Percentiles rank a stretch among this genome's conserved stretches.
Conservation (phyloP, 2,329 filamentous ascomycete species). For the Fonsecaea multimorphosa region DNA sequence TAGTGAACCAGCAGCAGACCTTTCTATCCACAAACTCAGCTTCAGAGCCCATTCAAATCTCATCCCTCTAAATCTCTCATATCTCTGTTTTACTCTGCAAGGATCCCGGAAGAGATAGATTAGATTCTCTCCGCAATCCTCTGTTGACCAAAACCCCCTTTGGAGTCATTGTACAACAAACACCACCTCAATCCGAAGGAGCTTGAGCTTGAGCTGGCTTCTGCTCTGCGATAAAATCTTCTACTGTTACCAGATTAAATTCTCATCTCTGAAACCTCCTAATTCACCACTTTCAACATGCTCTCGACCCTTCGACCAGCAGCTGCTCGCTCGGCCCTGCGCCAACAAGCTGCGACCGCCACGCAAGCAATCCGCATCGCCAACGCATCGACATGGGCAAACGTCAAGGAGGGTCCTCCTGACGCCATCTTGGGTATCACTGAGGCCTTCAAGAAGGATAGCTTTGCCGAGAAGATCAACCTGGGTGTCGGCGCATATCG, state of each 20-base stretch:
- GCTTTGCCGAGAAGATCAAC: slow-evolving; percentile 95
- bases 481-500: slow-evolving; percentile 97
- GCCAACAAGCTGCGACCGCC: slow-evolving; percentile 42
- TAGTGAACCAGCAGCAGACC: neutral
- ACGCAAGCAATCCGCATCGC: slow-evolving; percentile 51
- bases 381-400: slow-evolving; percentile 83
- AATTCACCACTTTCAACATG: slow-evolving; percentile 44
- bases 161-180: neutral
- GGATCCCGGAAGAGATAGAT: neutral
- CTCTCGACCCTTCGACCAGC: slow-evolving; percentile 54
- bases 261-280: neutral
- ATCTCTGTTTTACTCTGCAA: too few species aligned
- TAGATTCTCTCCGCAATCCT: neutral
- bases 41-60: neutral
- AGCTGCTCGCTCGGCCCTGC: slow-evolving; percentile 47
- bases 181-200: neutral
- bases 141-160: neutral
- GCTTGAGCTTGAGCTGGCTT: slow-evolving; percentile 1
- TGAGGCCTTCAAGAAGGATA: slow-evolving; percentile 98
- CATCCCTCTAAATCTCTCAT: neutral
- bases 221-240: neutral
- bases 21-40: neutral
- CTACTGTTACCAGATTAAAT: neutral
- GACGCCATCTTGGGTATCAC: slow-evolving; percentile 69
- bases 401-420: slow-evolving; percentile 91